Percentiles rank a stretch among this genome's conserved stretches.
These are phyloP conservation scores for Russula vinacea DNA, from an alignment of 768 basidiomycete species.

Conservation along the genomic window DNA sequence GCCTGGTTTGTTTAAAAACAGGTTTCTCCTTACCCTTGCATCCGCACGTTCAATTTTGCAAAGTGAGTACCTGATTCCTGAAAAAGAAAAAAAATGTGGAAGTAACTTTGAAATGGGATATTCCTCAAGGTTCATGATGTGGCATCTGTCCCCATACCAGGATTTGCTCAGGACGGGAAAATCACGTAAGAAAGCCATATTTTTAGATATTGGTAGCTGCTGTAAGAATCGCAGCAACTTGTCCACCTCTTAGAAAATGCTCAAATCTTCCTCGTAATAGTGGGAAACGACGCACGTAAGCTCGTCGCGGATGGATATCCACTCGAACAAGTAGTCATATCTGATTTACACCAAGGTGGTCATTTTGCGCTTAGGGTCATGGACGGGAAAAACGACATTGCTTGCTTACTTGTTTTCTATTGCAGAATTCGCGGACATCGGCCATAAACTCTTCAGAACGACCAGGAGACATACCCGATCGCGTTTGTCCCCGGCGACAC, in stretches of 20 bases:
- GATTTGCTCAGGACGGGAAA: constrained; percentile 35
- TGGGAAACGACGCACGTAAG: constrained; percentile 45
- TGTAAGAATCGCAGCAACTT: constrained; percentile 36
- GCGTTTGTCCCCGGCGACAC: constrained; percentile 55
- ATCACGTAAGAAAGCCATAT: constrained; percentile 39
- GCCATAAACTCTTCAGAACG: constrained; percentile 57
- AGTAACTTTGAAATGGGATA: neutral
- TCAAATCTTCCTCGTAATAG: constrained; percentile 26
- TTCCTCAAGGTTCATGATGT: constrained; percentile 11
- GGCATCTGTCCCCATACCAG: neutral
- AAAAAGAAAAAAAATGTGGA: neutral
- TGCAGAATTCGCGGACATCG: constrained; percentile 58
- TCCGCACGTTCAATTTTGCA: constrained; percentile 4
- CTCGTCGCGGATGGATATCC: constrained; percentile 46
- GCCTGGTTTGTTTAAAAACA: neutral
- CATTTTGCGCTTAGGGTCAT: no score
- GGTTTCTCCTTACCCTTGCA: constrained; percentile 19
- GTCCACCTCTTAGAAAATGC: neutral
- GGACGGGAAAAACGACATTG: no score
- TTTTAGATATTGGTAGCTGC: constrained; percentile 48
- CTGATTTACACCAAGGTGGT: constrained; percentile 41
- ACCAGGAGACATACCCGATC: constrained; percentile 52
- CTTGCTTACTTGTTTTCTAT: neutral
- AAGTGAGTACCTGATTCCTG: neutral
- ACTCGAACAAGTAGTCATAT: constrained; percentile 38